phyloP scores from a whole-genome alignment of 495 filamentous ascomycete genomes.

The Aspergillus campestris region DNA sequence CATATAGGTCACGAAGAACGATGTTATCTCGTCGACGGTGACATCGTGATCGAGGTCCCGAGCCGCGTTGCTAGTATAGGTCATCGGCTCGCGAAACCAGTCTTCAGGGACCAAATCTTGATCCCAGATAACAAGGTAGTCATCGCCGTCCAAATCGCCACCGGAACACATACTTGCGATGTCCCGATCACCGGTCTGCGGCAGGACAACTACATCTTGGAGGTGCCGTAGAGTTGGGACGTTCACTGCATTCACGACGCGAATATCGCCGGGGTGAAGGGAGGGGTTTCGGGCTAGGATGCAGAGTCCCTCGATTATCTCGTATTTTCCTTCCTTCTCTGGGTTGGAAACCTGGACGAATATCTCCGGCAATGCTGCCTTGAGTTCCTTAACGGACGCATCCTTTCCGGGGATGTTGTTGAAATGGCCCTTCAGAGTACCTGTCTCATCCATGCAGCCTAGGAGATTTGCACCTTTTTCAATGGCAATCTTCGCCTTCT shows the following conservation, averaged over 20 bases:
- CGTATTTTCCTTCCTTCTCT: conserved; percentile 41
- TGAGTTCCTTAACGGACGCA: conserved; percentile 23
- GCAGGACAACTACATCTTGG: conserved; percentile 78
- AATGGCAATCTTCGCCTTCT: conserved; percentile 81
- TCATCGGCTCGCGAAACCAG: conserved; percentile 69
- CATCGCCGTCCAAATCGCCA: conserved; percentile 93
- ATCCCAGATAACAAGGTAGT: conserved; percentile 94
- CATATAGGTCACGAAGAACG: conserved; percentile 90
- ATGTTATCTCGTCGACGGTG: conserved; percentile 57
- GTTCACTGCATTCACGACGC: conserved; percentile 80
- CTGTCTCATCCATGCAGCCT: conserved; percentile 84
- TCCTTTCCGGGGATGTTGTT: conserved; percentile 14
- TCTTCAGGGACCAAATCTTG: conserved; percentile 57
- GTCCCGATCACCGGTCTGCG: conserved; percentile 73
- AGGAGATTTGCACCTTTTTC: conserved; percentile 78
- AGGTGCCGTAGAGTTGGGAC: conserved; percentile 63
- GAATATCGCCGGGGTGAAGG: conserved; percentile 86
- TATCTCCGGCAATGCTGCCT: conserved; percentile 65
- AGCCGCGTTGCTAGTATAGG: conserved; percentile 47
- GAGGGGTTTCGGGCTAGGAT: conserved; percentile 88
- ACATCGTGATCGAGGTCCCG: conserved; percentile 50
- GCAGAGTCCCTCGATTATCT: conserved; percentile 69
- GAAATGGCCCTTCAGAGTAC: conserved; percentile 61
- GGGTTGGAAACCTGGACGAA: conserved; percentile 69
- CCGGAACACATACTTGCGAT: conserved; percentile 92